These are phyloP conservation scores for Ramalina peruviana DNA, from an alignment of 495 filamentous ascomycete genomes.

Conservation along the genomic window DNA sequence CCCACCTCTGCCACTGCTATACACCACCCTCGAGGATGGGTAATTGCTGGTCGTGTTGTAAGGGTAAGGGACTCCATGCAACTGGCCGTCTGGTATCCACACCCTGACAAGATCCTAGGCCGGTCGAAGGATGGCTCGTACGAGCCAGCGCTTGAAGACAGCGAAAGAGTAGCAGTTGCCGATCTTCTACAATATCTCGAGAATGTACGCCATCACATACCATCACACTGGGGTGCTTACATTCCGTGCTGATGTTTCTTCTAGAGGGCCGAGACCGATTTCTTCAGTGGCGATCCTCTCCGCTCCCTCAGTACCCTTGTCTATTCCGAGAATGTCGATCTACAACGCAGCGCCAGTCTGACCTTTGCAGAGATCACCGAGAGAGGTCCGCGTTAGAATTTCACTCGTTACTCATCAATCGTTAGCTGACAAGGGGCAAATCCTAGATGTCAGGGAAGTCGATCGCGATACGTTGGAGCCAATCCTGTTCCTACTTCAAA, in stretches of 20 bases:
- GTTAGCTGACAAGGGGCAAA: not conserved
- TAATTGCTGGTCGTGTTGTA: conserved; percentile 26
- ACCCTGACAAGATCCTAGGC: conserved; percentile 31
- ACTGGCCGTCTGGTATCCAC: not conserved
- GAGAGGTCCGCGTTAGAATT: conserved; percentile 50
- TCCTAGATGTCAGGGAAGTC: conserved; percentile 84
- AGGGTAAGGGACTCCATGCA: not conserved
- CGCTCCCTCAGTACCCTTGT: conserved; percentile 88
- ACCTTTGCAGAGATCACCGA: conserved; percentile 99
- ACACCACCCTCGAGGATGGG: conserved; percentile 15
- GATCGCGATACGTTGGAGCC: conserved; percentile 89
- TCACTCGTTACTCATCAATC: not conserved
- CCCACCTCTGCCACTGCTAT: too few relatives aligned
- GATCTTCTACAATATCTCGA: conserved; percentile 91
- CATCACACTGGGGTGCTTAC: conserved; percentile 2
- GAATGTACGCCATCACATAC: conserved; percentile 50
- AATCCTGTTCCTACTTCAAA: conserved; percentile 89
- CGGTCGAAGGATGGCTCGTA: conserved; percentile 88
- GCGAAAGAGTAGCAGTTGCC: conserved; percentile 92
- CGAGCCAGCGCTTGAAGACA: conserved; percentile 89
- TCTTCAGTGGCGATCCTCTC: conserved; percentile 95
- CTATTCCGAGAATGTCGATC: conserved; percentile 96
- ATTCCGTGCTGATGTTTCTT: conserved; percentile 11
- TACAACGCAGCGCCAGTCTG: conserved; percentile 92
- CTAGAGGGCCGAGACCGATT: conserved; percentile 88